Evolutionary conservation across 2,329 filamentous ascomycete genomes (phyloP).

Genomic region (Curvularia eragrostidis): DNA sequence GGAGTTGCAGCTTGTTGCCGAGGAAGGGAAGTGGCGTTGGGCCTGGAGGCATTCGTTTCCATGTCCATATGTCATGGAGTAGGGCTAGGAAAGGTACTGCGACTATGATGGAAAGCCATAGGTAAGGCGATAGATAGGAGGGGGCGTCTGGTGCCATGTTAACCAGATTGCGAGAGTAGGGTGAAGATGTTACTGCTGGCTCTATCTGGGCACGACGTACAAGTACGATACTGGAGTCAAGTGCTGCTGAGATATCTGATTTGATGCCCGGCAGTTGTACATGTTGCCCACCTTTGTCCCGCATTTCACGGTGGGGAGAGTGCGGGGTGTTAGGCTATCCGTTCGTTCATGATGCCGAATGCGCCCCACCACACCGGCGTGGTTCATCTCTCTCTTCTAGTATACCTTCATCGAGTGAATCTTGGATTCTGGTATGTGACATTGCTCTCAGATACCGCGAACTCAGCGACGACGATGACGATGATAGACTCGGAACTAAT

Average conservation of each 20-base stretch:
- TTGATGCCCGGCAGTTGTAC: slow-evolving; percentile 33
- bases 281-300: slow-evolving; percentile 23
- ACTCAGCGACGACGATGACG: background rate
- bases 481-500: background rate
- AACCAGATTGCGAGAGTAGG: background rate
- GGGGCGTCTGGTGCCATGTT: slow-evolving; percentile 39
- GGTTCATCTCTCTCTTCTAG: background rate
- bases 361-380: background rate
- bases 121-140: slow-evolving; percentile 24
- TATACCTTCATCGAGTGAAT: background rate
- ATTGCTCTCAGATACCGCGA: background rate
- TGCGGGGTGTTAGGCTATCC: slow-evolving; percentile 18
- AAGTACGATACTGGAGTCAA: slow-evolving; percentile 12
- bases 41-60: slow-evolving; percentile 55
- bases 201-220: background rate
- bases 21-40: slow-evolving; percentile 57
- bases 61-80: slow-evolving; percentile 39
- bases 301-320: slow-evolving; percentile 10
- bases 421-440: background rate
- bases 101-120: slow-evolving; percentile 40
- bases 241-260: slow-evolving; percentile 7
- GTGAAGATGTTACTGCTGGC: background rate
- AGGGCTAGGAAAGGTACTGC: slow-evolving; percentile 34
- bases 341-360: slow-evolving; percentile 4
- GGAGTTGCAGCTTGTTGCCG: slow-evolving; percentile 46